Percentiles rank a stretch among this genome's conserved stretches.
phyloP scores from a whole-genome alignment of 2,329 filamentous ascomycete genomes.

The Cladosporium sp. region DNA sequence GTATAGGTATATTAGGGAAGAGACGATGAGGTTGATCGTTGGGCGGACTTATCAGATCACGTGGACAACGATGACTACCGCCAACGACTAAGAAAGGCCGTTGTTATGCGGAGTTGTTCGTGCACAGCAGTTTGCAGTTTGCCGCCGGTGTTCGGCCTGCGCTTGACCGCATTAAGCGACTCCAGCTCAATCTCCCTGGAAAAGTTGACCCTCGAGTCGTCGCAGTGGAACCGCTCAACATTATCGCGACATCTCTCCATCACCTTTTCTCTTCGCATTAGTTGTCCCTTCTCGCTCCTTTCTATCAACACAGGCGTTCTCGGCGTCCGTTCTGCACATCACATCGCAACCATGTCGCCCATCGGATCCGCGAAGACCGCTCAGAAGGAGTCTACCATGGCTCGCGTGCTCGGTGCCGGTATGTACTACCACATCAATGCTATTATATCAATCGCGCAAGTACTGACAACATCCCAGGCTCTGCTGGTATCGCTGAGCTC shows the following conservation, averaged over 20 bases:
- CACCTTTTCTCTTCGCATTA: neutral
- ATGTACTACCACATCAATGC: constrained; percentile 31
- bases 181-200: neutral
- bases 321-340: constrained; percentile 11
- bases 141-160: neutral
- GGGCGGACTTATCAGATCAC: neutral
- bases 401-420: constrained; percentile 91
- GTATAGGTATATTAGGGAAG: neutral
- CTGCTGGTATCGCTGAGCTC: constrained; percentile 88
- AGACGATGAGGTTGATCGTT: neutral
- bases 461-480: constrained; percentile 57
- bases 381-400: constrained; percentile 86
- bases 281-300: constrained; percentile 7
- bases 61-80: neutral
- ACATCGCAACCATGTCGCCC: constrained; percentile 15
- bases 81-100: neutral
- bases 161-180: neutral
- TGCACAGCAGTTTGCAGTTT: neutral
- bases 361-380: constrained; percentile 53
- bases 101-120: neutral
- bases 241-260: neutral
- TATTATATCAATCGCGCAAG: neutral
- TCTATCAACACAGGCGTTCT: constrained; percentile 10
- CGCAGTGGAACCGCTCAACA: constrained; percentile 10
- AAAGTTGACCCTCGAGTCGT: constrained; percentile 7